phyloP scores from a whole-genome alignment of 78 protist species.

The Dictyostelium firmibasis region DNA sequence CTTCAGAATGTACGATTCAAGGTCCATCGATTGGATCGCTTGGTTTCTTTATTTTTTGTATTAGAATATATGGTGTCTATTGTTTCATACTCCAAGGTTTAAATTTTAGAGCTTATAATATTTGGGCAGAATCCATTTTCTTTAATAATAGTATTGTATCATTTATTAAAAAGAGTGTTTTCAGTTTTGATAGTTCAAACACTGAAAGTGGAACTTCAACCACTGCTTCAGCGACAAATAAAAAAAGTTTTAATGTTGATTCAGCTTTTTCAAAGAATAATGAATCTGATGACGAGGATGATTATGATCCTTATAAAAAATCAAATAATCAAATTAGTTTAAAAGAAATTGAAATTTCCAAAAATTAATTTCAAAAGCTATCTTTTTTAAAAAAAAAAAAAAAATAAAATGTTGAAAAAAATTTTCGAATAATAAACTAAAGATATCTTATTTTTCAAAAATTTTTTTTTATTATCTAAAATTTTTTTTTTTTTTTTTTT shows the following conservation, averaged over 20 bases:
- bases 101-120: neutral
- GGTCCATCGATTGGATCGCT: conserved; percentile 28
- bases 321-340: too few species aligned
- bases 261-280: neutral
- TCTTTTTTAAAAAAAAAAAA: too few species aligned
- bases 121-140: conserved; percentile 17
- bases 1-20: neutral
- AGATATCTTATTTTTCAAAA: too few species aligned
- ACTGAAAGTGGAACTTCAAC: neutral
- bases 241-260: neutral
- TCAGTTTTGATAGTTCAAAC: neutral
- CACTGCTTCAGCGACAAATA: neutral
- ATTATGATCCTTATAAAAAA: neutral
- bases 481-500: too few species aligned
- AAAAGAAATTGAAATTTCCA: neutral
- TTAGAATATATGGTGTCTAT: conserved; percentile 30
- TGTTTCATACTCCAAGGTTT: conserved; percentile 22
- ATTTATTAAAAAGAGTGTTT: neutral
- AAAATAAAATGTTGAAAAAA: too few species aligned
- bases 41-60: conserved; percentile 36
- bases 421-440: too few species aligned
- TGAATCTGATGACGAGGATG: neutral
- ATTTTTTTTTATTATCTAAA: too few species aligned
- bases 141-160: conserved; percentile 22
- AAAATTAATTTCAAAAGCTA: too few species aligned